These are phyloP conservation scores for Scytalidium lignicola DNA, from an alignment of 2,329 filamentous ascomycete genomes.

Conservation along the genomic window DNA sequence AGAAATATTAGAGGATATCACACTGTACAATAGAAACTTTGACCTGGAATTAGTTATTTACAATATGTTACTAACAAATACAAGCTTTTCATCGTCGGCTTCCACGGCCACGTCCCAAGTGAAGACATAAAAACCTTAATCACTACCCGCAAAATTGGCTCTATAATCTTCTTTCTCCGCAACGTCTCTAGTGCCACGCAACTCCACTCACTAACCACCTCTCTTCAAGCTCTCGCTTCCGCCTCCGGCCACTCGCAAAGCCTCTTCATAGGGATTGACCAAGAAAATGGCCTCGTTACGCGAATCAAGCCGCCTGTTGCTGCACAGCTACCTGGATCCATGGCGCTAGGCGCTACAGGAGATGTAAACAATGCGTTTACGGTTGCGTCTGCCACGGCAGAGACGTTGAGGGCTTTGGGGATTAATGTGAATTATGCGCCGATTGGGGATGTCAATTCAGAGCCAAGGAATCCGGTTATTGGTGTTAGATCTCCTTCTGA, in stretches of 20 bases:
- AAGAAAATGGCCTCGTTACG: conserved; percentile 40
- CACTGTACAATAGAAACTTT: no score
- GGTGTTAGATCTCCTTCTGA: conserved; percentile 38
- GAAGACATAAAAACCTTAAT: conserved; percentile 38
- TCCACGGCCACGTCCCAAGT: conserved; percentile 33
- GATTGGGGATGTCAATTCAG: conserved; percentile 38
- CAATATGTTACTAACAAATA: conserved; percentile 4
- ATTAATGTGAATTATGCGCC: conserved; percentile 43
- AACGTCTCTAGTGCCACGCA: conserved; percentile 35
- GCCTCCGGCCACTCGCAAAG: conserved; percentile 32
- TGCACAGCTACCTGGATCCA: conserved; percentile 35
- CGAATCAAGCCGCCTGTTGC: conserved; percentile 34
- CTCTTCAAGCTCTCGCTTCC: conserved; percentile 35
- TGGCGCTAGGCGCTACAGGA: conserved; percentile 38
- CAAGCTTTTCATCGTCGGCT: conserved; percentile 40
- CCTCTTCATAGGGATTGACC: conserved; percentile 39
- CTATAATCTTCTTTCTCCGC: conserved; percentile 36
- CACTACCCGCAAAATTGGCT: conserved; percentile 34
- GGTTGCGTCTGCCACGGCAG: conserved; percentile 33
- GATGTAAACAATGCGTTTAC: conserved; percentile 28
- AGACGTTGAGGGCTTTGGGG: conserved; percentile 32
- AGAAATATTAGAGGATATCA: no score
- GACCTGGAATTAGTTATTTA: background rate
- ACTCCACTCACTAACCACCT: conserved; percentile 30
- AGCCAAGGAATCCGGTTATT: conserved; percentile 38